Evolutionary conservation across 352 stramenopile species (phyloP).

Genomic region (Peronosclerospora sorghi): DNA sequence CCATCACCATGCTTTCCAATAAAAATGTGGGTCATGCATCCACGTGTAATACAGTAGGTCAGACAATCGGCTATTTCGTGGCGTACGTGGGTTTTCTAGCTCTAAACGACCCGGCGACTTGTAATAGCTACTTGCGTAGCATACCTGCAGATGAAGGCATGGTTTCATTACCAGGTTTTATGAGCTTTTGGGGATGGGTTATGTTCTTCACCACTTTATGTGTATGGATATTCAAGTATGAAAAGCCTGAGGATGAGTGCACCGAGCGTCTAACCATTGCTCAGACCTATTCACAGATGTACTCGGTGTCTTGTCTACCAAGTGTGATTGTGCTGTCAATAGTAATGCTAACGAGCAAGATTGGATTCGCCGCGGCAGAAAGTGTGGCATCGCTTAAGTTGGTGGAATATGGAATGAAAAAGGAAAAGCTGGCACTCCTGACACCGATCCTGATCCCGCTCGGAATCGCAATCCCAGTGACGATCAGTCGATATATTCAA

Average conservation of each 20-base stretch:
- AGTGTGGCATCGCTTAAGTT: constrained; percentile 88
- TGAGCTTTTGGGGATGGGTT: constrained; percentile 89
- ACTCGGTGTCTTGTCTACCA: constrained; percentile 72
- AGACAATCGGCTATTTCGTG: constrained; percentile 97
- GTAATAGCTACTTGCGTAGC: constrained; percentile 82
- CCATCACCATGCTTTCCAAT: constrained; percentile 97
- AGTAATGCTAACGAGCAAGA: constrained; percentile 88
- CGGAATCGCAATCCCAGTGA: constrained; percentile 80
- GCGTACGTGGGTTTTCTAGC: constrained; percentile 97
- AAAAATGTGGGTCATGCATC: constrained; percentile 95
- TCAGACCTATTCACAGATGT: constrained; percentile 88
- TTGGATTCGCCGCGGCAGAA: constrained; percentile 87
- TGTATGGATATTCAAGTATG: constrained; percentile 89
- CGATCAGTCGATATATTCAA: constrained; percentile 68
- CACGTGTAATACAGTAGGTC: constrained; percentile 93
- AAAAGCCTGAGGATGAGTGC: constrained; percentile 43
- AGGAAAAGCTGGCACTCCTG: constrained; percentile 86
- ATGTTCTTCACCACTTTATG: constrained; percentile 89
- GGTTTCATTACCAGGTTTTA: constrained; percentile 82
- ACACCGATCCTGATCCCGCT: constrained; percentile 81
- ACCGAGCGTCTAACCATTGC: constrained; percentile 71
- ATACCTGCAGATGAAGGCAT: constrained; percentile 58
- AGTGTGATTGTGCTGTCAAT: constrained; percentile 78
- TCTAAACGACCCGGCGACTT: constrained; percentile 90
- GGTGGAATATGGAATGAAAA: constrained; percentile 86